Conservation (phyloP, 768 basidiomycete genomes). For the Boletus sp. region DNA sequence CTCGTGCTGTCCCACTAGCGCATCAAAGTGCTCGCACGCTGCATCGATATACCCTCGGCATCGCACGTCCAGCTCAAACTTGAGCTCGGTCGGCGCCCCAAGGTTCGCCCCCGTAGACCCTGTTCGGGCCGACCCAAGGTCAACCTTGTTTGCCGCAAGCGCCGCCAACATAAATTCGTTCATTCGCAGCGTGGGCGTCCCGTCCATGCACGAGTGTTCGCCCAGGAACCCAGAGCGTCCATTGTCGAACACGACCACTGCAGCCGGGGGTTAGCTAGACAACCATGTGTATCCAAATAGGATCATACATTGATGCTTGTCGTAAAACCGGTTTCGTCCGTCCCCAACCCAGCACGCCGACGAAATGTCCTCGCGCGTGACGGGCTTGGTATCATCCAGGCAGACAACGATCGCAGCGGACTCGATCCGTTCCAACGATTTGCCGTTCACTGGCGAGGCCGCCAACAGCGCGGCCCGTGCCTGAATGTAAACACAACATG, state of each 20-base stretch:
- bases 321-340: slow-evolving; percentile 89
- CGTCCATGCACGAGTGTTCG: slow-evolving; percentile 88
- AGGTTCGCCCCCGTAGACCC: slow-evolving; percentile 39
- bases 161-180: slow-evolving; percentile 90
- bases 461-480: slow-evolving; percentile 60
- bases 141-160: slow-evolving; percentile 67
- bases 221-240: slow-evolving; percentile 93
- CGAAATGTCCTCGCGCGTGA: slow-evolving; percentile 77
- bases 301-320: slow-evolving; percentile 87
- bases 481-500: slow-evolving; percentile 23
- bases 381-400: slow-evolving; percentile 78
- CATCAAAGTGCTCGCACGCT: slow-evolving; percentile 68
- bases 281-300: background rate
- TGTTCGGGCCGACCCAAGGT: slow-evolving; percentile 58
- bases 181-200: slow-evolving; percentile 90
- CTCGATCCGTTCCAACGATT: slow-evolving; percentile 75
- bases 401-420: slow-evolving; percentile 85
- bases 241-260: slow-evolving; percentile 92
- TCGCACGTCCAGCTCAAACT: slow-evolving; percentile 61
- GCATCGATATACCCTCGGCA: slow-evolving; percentile 50
- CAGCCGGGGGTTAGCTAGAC: slow-evolving; percentile 1
- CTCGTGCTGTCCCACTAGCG: slow-evolving; percentile 74
- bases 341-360: slow-evolving; percentile 88
- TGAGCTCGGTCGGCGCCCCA: slow-evolving; percentile 60
- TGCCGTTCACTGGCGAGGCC: slow-evolving; percentile 61